phyloP scores from a whole-genome alignment of 345 rosid species.

The Chamaenerion angustifolium region DNA sequence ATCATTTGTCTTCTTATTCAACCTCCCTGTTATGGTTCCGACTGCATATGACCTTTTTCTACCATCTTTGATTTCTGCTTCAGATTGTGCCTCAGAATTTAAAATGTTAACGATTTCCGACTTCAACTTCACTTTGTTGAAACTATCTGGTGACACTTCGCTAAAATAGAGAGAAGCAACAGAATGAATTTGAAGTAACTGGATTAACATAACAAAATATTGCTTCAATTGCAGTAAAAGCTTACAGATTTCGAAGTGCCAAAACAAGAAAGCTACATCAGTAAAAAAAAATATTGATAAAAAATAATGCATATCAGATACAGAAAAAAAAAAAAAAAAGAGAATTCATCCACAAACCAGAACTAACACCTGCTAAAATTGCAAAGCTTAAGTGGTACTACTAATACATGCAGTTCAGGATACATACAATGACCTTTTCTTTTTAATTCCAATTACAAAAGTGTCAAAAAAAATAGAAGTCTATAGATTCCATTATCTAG shows the following conservation, averaged over 20 bases:
- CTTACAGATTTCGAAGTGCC: neutral
- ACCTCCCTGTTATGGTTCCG: neutral
- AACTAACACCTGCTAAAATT: too few species aligned
- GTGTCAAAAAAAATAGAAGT: too few species aligned
- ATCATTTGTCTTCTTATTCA: neutral
- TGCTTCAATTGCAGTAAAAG: neutral
- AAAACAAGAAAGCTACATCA: neutral
- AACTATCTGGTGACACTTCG: slow-evolving; percentile 2
- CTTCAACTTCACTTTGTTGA: slow-evolving; percentile 1
- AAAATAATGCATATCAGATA: too few species aligned
- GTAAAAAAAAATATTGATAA: neutral
- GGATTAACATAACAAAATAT: neutral
- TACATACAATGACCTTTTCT: too few species aligned
- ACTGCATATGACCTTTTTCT: neutral
- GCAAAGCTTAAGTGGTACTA: too few species aligned
- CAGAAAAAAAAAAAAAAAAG: too few species aligned
- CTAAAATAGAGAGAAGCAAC: slow-evolving; percentile 5
- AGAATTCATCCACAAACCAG: too few species aligned
- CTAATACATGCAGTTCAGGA: too few species aligned
- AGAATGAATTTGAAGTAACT: neutral
- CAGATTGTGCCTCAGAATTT: neutral
- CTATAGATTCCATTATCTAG: too few species aligned
- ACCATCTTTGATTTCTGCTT: neutral
- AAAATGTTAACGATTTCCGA: neutral
- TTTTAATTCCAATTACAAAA: too few species aligned